These are phyloP conservation scores for Flaveria brownii DNA, from an alignment of 129 eudicot genomes.

Conservation along the genomic window DNA sequence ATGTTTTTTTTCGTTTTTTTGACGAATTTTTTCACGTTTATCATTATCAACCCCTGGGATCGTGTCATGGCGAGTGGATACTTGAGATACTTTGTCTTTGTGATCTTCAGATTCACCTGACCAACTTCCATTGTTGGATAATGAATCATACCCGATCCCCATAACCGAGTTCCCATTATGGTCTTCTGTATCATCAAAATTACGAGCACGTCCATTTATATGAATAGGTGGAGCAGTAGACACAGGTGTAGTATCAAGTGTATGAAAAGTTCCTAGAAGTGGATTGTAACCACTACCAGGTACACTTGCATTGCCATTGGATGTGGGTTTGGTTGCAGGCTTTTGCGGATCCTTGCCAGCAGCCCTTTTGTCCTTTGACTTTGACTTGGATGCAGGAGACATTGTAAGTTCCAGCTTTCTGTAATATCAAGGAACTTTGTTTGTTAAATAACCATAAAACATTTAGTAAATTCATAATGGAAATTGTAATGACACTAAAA, in stretches of 20 bases:
- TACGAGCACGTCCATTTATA: conserved; percentile 56
- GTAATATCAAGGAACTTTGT: background rate
- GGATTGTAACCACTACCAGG: conserved; percentile 80
- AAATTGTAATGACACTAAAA: conserved; percentile 5
- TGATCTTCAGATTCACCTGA: conserved; percentile 89
- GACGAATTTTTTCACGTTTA: conserved; percentile 75
- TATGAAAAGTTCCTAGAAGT: conserved; percentile 66
- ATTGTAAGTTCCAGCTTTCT: conserved; percentile 40
- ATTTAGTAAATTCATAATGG: background rate
- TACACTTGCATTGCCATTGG: conserved; percentile 40
- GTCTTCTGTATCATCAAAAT: conserved; percentile 63
- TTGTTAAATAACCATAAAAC: conserved; percentile 19
- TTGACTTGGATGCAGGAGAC: conserved; percentile 58
- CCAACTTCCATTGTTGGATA: conserved; percentile 79
- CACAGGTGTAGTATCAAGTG: conserved; percentile 55
- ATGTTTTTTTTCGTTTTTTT: conserved; percentile 74
- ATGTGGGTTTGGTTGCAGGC: conserved; percentile 53
- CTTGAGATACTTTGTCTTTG: conserved; percentile 54
- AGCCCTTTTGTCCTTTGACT: conserved; percentile 72
- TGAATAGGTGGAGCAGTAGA: conserved; percentile 48
- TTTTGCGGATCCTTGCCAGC: conserved; percentile 59
- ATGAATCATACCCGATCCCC: conserved; percentile 58
- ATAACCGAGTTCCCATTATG: conserved; percentile 43
- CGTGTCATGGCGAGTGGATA: conserved; percentile 45
- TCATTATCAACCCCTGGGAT: conserved; percentile 65